Base-by-base conservation (phyloP, 352 stramenopile genomes). In the Phytophthora podocarpi region DNA sequence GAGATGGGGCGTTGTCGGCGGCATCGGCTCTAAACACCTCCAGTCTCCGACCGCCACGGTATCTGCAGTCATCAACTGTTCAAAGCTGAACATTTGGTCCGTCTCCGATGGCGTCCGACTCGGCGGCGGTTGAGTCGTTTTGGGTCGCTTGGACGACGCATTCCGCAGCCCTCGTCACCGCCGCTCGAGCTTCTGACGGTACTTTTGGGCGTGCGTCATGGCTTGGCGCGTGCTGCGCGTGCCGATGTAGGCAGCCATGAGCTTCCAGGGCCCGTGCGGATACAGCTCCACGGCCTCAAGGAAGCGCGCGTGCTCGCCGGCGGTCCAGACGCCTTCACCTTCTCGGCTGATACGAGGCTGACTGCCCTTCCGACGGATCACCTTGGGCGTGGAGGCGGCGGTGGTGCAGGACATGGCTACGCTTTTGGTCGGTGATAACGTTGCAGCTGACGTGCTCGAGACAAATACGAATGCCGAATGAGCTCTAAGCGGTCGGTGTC, bases 221-320 rank as follows among this genome's bases (percentile, higher is more conserved):
- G 73, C 68, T 54, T 82, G 73, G 0, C 73, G 66, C 45, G 70
- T 76, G 46, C 60, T 82, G 55, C 76, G 73, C 43, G 76, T 81
- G 23, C 70, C 70, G 11, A 85, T 71, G 52, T 68, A 67, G 34
- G 66, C 69, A 15, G 76, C 73, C 40, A 85, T 71, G 28, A 76
- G 49, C 54, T 85, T 82, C 76, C 76, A 85, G 15, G 76, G 76
- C 0, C 76, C 73, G n/a, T 76, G 66, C n/a, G 76, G 76, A 24
- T 77, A 79, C 32, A 81, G 47, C n/a, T 63, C 45, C 45, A 80
- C 39, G 18, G 68, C 74, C 47, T 83, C 68, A 18, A 83, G 69
- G 72, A 83, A 83, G 36, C 74, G 74, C 16, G 53, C 59, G 52
- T 84, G 72, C 58, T 83, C 72, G 15, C 45, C 24, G 24, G 71